Percentiles rank a stretch among this genome's conserved stretches.
These are phyloP conservation scores for Globisporangium rhizosaccharum DNA, from an alignment of 352 stramenopile genomes.

Conservation along the genomic window DNA sequence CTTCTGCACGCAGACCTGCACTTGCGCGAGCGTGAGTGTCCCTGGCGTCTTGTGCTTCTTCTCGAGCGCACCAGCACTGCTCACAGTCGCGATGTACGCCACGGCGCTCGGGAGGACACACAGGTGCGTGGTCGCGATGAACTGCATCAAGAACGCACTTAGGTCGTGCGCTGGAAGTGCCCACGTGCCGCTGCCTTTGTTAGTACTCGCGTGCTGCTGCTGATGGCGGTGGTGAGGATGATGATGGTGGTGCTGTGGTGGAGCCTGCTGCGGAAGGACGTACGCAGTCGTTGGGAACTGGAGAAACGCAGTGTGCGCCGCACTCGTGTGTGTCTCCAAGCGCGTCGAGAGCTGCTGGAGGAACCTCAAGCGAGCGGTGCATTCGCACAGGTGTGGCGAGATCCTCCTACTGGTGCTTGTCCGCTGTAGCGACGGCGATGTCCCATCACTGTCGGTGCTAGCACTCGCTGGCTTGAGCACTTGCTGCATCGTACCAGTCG, in stretches of 20 bases:
- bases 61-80: constrained; percentile 11
- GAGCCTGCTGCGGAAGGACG: background rate
- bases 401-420: constrained; percentile 10
- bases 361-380: constrained; percentile 9
- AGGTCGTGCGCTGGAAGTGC: constrained; percentile 19
- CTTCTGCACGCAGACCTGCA: constrained; percentile 24
- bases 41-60: constrained; percentile 16
- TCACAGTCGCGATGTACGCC: constrained; percentile 19
- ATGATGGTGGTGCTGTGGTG: background rate
- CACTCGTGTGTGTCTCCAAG: constrained; percentile 11
- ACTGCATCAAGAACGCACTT: constrained; percentile 16
- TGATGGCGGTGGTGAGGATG: background rate
- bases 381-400: background rate
- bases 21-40: constrained; percentile 17
- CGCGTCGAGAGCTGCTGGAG: constrained; percentile 15
- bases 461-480: constrained; percentile 6
- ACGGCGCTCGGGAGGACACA: constrained; percentile 24
- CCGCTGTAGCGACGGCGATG: background rate
- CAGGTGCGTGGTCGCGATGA: constrained; percentile 18
- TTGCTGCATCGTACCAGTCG: constrained; percentile 6
- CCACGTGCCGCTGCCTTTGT: constrained; percentile 12
- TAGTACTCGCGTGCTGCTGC: background rate
- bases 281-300: constrained; percentile 17
- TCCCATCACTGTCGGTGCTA: background rate
- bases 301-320: constrained; percentile 12